These are phyloP conservation scores for Ustilago bromivora DNA, from an alignment of 1,284 basidiomycete species.

Conservation along the genomic window DNA sequence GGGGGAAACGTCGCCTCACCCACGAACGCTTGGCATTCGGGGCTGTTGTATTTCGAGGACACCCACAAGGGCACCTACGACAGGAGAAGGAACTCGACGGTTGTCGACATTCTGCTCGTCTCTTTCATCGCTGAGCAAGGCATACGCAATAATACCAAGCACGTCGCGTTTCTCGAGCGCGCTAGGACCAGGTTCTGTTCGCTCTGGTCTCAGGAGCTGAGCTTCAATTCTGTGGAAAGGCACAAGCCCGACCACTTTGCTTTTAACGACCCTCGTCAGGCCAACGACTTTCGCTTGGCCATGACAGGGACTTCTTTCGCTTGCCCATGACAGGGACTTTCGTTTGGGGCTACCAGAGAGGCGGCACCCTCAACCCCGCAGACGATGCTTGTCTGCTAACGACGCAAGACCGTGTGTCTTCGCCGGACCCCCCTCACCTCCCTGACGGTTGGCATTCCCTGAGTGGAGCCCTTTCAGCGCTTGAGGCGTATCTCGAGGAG, in stretches of 20 bases:
- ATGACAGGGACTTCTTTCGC: background rate
- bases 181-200: background rate
- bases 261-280: conserved; percentile 2
- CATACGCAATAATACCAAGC: background rate
- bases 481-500: conserved; percentile 16
- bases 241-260: background rate
- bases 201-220: background rate
- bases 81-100: background rate
- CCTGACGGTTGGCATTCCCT: conserved; percentile 8
- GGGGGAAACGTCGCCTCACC: conserved; percentile 25
- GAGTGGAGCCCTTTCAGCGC: background rate
- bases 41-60: conserved; percentile 1
- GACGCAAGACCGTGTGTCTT: conserved; percentile 4
- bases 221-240: background rate
- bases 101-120: too few relatives aligned
- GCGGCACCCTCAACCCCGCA: background rate
- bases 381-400: conserved; percentile 9
- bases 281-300: background rate
- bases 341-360: background rate
- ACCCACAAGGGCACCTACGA: background rate
- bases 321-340: conserved; percentile 6
- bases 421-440: conserved; percentile 38
- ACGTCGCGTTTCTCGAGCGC: background rate
- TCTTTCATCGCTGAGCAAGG: too few relatives aligned
- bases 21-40: conserved; percentile 5